Evolutionary conservation across 2,329 filamentous ascomycete species (phyloP).

Genomic region (Scolecobasidium constrictum): DNA sequence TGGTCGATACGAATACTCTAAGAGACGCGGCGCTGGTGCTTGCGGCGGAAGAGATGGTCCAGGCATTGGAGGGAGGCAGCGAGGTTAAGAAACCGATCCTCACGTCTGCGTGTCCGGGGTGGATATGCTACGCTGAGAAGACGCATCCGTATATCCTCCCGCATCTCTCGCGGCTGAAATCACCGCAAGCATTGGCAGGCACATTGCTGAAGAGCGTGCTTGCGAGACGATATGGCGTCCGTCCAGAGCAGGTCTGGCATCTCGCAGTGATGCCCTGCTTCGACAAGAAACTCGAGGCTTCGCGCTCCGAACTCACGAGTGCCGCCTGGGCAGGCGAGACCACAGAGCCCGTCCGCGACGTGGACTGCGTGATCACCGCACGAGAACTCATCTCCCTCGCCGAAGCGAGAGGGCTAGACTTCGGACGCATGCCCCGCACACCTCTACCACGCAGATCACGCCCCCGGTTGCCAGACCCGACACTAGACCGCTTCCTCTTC

Average conservation of each 20-base stretch:
- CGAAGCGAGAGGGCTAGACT: constrained; percentile 65
- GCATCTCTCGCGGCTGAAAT: constrained; percentile 84
- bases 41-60: constrained; percentile 35
- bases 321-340: constrained; percentile 47
- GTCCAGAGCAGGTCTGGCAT: constrained; percentile 81
- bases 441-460: constrained; percentile 27
- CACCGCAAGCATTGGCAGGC: constrained; percentile 83
- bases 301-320: constrained; percentile 82
- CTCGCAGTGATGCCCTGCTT: constrained; percentile 97
- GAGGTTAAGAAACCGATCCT: constrained; percentile 52
- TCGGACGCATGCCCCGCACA: constrained; percentile 58
- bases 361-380: constrained; percentile 96
- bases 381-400: constrained; percentile 89
- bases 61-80: constrained; percentile 23
- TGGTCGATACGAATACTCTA: constrained; percentile 79
- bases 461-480: constrained; percentile 60
- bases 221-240: constrained; percentile 58
- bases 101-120: constrained; percentile 86
- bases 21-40: constrained; percentile 70
- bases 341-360: constrained; percentile 54
- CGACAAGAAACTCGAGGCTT: constrained; percentile 97
- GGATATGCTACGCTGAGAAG: constrained; percentile 98
- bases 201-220: constrained; percentile 83
- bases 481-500: constrained; percentile 65
- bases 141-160: constrained; percentile 89